Conservation (phyloP, 306 rosid species). For the Psophocarpus tetragonolobus region DNA sequence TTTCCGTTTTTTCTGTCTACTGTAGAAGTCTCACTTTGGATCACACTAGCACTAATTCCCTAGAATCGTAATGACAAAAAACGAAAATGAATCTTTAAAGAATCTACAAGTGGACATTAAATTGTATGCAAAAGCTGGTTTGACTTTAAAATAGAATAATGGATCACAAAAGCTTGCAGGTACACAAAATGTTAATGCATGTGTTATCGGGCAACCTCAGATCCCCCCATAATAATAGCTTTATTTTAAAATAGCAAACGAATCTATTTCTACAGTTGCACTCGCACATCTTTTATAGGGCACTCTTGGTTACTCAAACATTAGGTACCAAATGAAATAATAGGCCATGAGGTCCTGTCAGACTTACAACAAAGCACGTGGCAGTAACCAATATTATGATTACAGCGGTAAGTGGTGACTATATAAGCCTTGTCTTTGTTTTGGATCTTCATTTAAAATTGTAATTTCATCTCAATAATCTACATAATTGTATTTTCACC, state of each 20-base stretch:
- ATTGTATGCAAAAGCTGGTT: constrained; percentile 7
- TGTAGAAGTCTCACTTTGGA: constrained; percentile 33
- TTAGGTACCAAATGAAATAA: not conserved
- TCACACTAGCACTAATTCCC: constrained; percentile 20
- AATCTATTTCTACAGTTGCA: not conserved
- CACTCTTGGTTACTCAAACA: not conserved
- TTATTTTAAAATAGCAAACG: not conserved
- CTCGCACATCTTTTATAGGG: not conserved
- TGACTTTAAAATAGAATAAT: constrained; percentile 12
- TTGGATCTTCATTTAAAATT: no score
- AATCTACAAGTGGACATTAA: constrained; percentile 25
- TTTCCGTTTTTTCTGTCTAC: no score
- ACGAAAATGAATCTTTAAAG: constrained; percentile 17
- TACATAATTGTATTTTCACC: no score
- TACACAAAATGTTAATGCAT: constrained; percentile 24
- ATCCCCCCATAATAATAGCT: not conserved
- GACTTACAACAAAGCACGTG: not conserved
- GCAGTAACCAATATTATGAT: not conserved
- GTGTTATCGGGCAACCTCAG: not conserved
- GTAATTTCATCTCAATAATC: no score
- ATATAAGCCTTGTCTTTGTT: no score
- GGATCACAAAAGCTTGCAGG: constrained; percentile 19
- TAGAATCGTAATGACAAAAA: not conserved
- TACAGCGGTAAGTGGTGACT: not conserved
- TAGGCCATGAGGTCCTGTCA: not conserved